Evolutionary conservation across 768 basidiomycete species (phyloP), one percentile per base, ranked within the genome.

Genomic region (Asterophora parasitica): DNA sequence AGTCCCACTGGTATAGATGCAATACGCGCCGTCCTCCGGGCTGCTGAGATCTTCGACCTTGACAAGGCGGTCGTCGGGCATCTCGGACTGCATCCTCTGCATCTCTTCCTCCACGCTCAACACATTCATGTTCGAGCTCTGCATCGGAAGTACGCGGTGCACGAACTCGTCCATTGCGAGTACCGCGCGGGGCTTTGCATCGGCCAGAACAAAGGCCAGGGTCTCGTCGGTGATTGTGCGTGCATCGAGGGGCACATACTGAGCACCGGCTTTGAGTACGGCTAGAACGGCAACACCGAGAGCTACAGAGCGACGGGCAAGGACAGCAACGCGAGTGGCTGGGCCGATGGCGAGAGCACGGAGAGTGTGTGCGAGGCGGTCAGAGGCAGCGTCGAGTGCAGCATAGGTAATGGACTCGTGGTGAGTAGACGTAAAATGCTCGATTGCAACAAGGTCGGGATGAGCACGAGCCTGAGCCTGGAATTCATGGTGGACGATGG

Each of bases 1-100:
- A 69, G 44, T 59, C 77, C 80, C 80, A 35, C 77, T 78, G 9
- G 81, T 83, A 60, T 81, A 83, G 35, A 83, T 81, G 32, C 81
- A 73, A 61, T 82, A 82, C 8, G 70, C 74, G 26, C 74, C 72
- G 52, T 80, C 73, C 7, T 61, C 63, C 15, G 69, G 55, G 11
- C 61, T 62, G 16, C 69, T 67, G 42, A 61, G 44, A 52, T 77
- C 74, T 34, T 65, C 55, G 4, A 66, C 71, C 41, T 69, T 72
- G 13, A 58, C 44, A 46, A 70, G 71, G 36, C 65, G 23, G 23
- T 23, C 3, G 23, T 59, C 16, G 51, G 45, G 13, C 30, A 54
- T 23, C 3, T 23, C 23, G 23, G 23, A 23, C 28, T 30, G 51
- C 26, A 4, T 57, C 40, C 52, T 64, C 65, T 66, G 65, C 19